These are phyloP conservation scores for Talaromyces atroroseus DNA, from an alignment of 2,329 filamentous ascomycete species.

Conservation along the genomic window DNA sequence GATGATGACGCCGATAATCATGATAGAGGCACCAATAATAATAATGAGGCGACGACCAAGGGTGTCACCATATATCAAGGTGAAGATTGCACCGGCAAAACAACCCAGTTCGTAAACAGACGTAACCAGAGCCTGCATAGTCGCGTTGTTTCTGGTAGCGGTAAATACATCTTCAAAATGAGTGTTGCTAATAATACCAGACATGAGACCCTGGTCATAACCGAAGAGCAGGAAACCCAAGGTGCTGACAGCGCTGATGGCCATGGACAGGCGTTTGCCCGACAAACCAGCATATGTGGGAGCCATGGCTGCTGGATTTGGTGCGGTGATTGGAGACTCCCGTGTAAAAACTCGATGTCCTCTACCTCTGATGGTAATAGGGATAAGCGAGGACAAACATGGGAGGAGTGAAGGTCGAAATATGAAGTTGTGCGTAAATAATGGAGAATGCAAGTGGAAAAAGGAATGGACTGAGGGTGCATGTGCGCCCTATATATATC, in stretches of 20 bases:
- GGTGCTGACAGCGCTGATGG: constrained; percentile 41
- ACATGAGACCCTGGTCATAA: constrained; percentile 62
- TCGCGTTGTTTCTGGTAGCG: constrained; percentile 33
- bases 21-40: constrained; percentile 53
- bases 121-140: constrained; percentile 45
- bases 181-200: constrained; percentile 53
- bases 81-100: constrained; percentile 33
- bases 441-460: too few species aligned
- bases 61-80: constrained; percentile 30
- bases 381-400: too few species aligned
- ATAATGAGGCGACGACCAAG: constrained; percentile 43
- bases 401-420: too few species aligned
- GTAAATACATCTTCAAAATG: constrained; percentile 31
- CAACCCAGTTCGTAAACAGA: constrained; percentile 45
- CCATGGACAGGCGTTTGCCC: constrained; percentile 41
- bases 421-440: too few species aligned
- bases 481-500: too few species aligned
- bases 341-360: not conserved
- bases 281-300: constrained; percentile 55
- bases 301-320: constrained; percentile 37
- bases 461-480: too few species aligned
- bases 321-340: not conserved
- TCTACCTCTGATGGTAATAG: not conserved
- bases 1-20: constrained; percentile 37
- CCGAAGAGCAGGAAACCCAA: constrained; percentile 60